A percentile compares a stretch with the other conserved stretches of the same genome.
Conservation (phyloP, 2,329 filamentous ascomycete genomes). For the Graphiopsis chlorocephala region DNA sequence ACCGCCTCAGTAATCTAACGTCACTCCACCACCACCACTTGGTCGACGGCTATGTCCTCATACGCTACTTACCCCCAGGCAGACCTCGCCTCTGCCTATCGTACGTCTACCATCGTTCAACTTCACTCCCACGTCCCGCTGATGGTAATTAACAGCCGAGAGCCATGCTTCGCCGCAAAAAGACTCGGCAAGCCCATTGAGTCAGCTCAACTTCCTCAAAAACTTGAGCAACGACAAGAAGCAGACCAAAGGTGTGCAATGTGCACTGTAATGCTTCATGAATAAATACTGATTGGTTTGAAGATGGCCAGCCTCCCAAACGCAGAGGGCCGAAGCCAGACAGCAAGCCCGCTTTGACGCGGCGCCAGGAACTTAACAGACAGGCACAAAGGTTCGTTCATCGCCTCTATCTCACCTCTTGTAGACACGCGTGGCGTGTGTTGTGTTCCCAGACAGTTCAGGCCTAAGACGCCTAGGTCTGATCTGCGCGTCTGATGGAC, state of each 20-base stretch:
- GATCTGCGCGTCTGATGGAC: background rate
- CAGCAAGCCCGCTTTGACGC: constrained; percentile 87
- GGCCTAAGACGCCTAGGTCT: background rate
- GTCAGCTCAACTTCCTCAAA: constrained; percentile 54
- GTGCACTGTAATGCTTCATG: background rate
- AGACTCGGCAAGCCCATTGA: constrained; percentile 25
- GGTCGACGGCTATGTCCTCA: background rate
- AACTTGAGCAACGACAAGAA: constrained; percentile 66
- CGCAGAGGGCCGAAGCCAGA: constrained; percentile 93
- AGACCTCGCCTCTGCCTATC: background rate
- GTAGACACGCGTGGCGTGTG: background rate
- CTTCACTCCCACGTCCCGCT: background rate
- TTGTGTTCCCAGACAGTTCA: background rate
- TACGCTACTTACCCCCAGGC: background rate
- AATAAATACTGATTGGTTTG: constrained; percentile 2
- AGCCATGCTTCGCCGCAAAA: background rate
- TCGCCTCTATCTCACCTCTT: background rate
- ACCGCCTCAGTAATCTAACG: background rate
- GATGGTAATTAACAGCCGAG: background rate
- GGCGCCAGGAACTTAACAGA: constrained; percentile 88
- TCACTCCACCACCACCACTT: background rate
- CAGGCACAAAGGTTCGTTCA: constrained; percentile 81
- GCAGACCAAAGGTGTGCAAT: constrained; percentile 65
- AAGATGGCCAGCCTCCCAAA: constrained; percentile 83
- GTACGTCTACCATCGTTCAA: background rate